These are phyloP conservation scores for Macrolepiota albuminosa DNA, from an alignment of 768 basidiomycete species.

Conservation along the genomic window DNA sequence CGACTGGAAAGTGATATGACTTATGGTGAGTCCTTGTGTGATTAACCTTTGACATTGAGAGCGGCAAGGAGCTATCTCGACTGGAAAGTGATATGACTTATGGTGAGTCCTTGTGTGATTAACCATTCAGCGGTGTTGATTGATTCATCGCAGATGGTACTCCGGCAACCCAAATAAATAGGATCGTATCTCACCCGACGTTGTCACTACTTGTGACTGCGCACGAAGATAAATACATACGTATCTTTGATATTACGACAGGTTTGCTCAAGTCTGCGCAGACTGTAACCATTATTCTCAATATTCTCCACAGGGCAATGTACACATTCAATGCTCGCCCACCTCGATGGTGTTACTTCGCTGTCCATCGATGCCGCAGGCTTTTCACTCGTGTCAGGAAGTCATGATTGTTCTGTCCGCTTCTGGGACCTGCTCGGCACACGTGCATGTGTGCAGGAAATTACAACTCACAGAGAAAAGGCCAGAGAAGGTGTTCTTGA, in stretches of 20 bases:
- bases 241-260: conserved; percentile 80
- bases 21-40: conserved; percentile 39
- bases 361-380: conserved; percentile 85
- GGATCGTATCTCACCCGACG: conserved; percentile 85
- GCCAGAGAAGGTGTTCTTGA: conserved; percentile 87
- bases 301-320: conserved; percentile 57
- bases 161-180: conserved; percentile 76
- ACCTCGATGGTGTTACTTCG: conserved; percentile 89
- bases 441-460: conserved; percentile 82
- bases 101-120: conserved; percentile 31
- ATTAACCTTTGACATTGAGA: conserved; percentile 71
- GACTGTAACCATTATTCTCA: neutral
- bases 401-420: conserved; percentile 90
- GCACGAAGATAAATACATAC: conserved; percentile 91
- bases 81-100: conserved; percentile 56
- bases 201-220: conserved; percentile 85
- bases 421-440: conserved; percentile 91
- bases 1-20: conserved; percentile 56
- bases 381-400: conserved; percentile 83
- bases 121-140: conserved; percentile 1
- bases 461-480: conserved; percentile 85
- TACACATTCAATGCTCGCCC: conserved; percentile 86
- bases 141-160: conserved; percentile 53
- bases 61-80: conserved; percentile 68
- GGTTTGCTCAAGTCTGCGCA: conserved; percentile 40